phyloP scores from a whole-genome alignment of 495 filamentous ascomycete genomes.

The Penicillium steckii region DNA sequence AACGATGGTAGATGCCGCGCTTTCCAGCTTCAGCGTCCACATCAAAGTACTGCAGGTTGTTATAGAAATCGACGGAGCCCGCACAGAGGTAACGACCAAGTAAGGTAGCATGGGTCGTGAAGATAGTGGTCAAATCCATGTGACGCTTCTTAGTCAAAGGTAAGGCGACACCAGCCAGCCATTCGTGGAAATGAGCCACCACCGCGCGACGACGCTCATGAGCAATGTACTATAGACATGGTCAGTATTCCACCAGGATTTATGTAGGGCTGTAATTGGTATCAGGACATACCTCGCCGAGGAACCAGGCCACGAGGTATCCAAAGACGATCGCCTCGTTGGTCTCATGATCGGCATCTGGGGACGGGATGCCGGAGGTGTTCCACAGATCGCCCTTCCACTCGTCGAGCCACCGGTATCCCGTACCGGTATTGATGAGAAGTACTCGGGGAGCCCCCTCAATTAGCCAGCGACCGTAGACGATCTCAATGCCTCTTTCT shows the following conservation, averaged over 20 bases:
- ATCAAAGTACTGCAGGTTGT: constrained; percentile 96
- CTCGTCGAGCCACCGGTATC: constrained; percentile 86
- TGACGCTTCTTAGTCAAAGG: constrained; percentile 88
- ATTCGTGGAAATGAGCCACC: constrained; percentile 98
- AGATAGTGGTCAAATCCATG: constrained; percentile 97
- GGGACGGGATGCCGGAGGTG: constrained; percentile 85
- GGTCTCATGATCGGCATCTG: constrained; percentile 88
- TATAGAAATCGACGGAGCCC: constrained; percentile 98
- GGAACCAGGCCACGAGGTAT: constrained; percentile 95
- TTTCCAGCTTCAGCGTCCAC: constrained; percentile 96
- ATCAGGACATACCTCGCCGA: constrained; percentile 76
- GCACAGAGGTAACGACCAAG: constrained; percentile 95
- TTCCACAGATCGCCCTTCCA: constrained; percentile 98
- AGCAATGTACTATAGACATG: constrained; percentile 70
- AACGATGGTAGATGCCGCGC: constrained; percentile 97
- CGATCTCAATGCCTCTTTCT: constrained; percentile 81
- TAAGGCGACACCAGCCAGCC: constrained; percentile 94
- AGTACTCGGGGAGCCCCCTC: constrained; percentile 93
- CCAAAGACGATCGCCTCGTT: constrained; percentile 98
- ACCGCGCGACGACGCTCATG: constrained; percentile 89
- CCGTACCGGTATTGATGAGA: constrained; percentile 92
- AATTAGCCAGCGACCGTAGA: constrained; percentile 97
- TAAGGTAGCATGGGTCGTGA: constrained; percentile 95
- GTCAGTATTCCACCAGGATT: background rate
- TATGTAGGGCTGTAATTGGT: background rate